These are phyloP conservation scores for Chlamydomonas schloesseri DNA, from an alignment of 139 green algal species.

Conservation along the genomic window DNA sequence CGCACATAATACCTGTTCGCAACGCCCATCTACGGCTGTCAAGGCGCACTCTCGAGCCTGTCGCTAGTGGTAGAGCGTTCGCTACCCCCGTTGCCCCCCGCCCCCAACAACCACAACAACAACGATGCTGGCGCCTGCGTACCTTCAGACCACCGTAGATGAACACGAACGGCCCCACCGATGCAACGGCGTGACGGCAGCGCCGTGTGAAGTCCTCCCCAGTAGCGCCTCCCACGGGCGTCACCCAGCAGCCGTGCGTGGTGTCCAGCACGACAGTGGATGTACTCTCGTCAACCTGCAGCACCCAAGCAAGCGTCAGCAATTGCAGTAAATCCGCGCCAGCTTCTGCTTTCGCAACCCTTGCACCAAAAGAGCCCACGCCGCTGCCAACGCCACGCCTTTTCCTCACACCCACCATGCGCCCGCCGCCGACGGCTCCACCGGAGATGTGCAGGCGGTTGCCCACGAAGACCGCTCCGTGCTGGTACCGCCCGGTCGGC, in stretches of 20 bases:
- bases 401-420: slow-evolving; percentile 79
- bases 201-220: slow-evolving; percentile 72
- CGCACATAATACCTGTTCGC: too few species aligned
- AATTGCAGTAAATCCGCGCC: too few species aligned
- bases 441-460: slow-evolving; percentile 95
- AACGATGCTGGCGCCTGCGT: not conserved
- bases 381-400: too few species aligned
- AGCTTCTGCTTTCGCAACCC: too few species aligned
- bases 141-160: slow-evolving; percentile 93
- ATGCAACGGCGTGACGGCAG: slow-evolving; percentile 88
- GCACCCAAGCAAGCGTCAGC: too few species aligned
- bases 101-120: not conserved
- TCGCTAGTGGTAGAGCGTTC: not conserved
- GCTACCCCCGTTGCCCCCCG: too few species aligned
- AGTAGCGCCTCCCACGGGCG: slow-evolving; percentile 33
- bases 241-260: slow-evolving; percentile 76
- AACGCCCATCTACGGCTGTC: too few species aligned
- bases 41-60: not conserved
- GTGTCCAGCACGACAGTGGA: slow-evolving; percentile 94
- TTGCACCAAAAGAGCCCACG: too few species aligned
- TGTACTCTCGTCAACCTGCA: slow-evolving; percentile 83
- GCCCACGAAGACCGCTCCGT: slow-evolving; percentile 96
- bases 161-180: slow-evolving; percentile 93
- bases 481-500: slow-evolving; percentile 94
- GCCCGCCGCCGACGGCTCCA: slow-evolving; percentile 93